Evolutionary conservation across 495 filamentous ascomycete genomes (phyloP).

Genomic region (Copromyces sp.): DNA sequence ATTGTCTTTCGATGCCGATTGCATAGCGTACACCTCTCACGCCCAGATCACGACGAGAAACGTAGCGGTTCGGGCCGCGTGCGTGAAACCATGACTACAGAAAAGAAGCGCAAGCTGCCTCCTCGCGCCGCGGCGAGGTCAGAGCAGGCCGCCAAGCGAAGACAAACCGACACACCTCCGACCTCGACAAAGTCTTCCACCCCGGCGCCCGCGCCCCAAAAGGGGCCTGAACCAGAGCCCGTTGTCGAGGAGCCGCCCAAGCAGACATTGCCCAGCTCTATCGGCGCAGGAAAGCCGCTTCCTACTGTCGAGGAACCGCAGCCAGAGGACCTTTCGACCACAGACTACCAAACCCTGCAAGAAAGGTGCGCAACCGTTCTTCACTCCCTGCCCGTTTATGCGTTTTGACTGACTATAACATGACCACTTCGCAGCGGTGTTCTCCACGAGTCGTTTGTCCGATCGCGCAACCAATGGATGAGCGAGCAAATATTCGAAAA

Average conservation of each 20-base stretch:
- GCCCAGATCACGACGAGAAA: slow-evolving; percentile 5
- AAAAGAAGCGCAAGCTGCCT: slow-evolving; percentile 48
- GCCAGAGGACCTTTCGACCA: slow-evolving; percentile 46
- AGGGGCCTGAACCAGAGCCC: slow-evolving; percentile 16
- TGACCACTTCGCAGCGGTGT: slow-evolving; percentile 53
- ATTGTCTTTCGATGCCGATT: not conserved
- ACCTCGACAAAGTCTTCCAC: slow-evolving; percentile 20
- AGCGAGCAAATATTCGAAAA: slow-evolving; percentile 81
- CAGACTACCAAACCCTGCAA: slow-evolving; percentile 70
- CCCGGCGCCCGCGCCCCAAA: slow-evolving; percentile 22
- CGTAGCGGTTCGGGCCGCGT: slow-evolving; percentile 10
- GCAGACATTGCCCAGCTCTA: slow-evolving; percentile 46
- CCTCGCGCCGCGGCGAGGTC: slow-evolving; percentile 42
- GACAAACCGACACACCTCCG: slow-evolving; percentile 29
- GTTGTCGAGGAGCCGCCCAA: slow-evolving; percentile 32
- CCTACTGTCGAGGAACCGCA: slow-evolving; percentile 67
- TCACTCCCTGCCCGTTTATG: not conserved
- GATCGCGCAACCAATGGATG: slow-evolving; percentile 84
- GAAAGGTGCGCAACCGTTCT: slow-evolving; percentile 53
- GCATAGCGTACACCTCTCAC: slow-evolving; percentile 7
- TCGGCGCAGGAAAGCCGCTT: slow-evolving; percentile 50
- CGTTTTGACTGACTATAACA: slow-evolving; percentile 1
- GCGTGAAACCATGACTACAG: slow-evolving; percentile 25
- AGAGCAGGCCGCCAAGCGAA: slow-evolving; percentile 41
- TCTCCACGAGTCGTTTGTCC: slow-evolving; percentile 66